Base-by-base conservation (phyloP, 208 protist genomes). In the Wallacemonas collosoma region DNA sequence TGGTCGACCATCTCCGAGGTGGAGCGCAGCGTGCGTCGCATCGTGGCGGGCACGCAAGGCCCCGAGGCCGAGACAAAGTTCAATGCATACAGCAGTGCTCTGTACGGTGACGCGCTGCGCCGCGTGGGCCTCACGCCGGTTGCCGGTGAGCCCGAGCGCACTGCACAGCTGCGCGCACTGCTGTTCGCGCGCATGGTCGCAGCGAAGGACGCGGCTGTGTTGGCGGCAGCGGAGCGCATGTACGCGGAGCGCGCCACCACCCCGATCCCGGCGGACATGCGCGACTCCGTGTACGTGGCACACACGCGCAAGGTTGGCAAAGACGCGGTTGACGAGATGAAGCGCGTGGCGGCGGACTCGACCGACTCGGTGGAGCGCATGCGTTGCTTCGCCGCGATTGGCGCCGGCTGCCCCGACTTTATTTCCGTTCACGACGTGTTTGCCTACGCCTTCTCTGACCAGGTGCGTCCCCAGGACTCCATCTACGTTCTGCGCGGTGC, bases 381-480 rank as follows among this genome's bases (percentile, higher is more conserved):
- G 45, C 84, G 83, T 39, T 87, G 81, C 62, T 80, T 93, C 48
- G 50, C 63, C 17, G 80, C 84, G 4, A 66, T 95, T 41, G 78
- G 79, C 7, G 80, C 79, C 6, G 73, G 53, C 53, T 57, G 79
- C 48, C 71, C 77, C 36, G 68, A 69, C 45, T 57, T 72, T 6
- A 72, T 60, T 17, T 72, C 75, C 12, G 81, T 93, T 41, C 35
- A 47, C 14, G 81, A 83, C 2, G 44, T 91, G 11, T 81, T 95
- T 54, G 72, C 86, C 5, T 93, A 77, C 60, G 72, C 80, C 39
- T 75, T 95, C n/a, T 92, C 88, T n/a, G 85, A 86, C 60, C 85
- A 85, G 55, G 82, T 92, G 43, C 82, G 77, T 40, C 74, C 75
- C 14, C 87, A 93, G 71, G 90, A 93, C 72, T 63, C 85, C 61